Evolutionary conservation across 306 rosid genomes (phyloP), one percentile per base, ranked within the genome.

Genomic region (Vigna radiata): DNA sequence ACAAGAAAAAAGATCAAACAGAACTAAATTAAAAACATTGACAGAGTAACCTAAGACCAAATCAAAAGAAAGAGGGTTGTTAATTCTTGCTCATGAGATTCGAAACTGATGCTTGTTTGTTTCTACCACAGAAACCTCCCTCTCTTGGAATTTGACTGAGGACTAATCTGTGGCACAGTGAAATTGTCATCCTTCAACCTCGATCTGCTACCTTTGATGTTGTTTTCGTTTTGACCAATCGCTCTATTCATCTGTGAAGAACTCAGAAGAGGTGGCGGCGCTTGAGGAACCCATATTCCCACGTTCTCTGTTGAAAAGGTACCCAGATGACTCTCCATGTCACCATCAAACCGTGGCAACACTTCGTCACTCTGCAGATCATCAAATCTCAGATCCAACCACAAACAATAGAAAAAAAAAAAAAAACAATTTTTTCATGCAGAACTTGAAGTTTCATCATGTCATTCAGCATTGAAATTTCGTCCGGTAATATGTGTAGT

Each of bases 261-360:
- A 67, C 56, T 63, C 21, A 21, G 6, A 46, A 84, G 81, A 59
- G 84, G 36, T 31, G 88, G 47, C 10, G 90, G 82, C 47, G 88
- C 90, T 85, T 87, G 90, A 36, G 97, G 99, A 79, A 96, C 98
- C 97, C 99, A 91, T 19, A 87, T 73, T 84, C 90, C 95, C 52
- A 62, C 43, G 25, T 37, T 77, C 41, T 69, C 64, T 0, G 87
- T 46, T 10, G 93, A 54, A 58, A 87, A 84, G 12, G 86, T 66
- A 41, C 76, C 73, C 67, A 84, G 4, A 60, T 77, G 68, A 55
- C 73, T 77, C 43, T 75, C 89, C 18, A 84, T 17, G 54, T 85
- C 86, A 81, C 48, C 86, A 41, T 76, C 89, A 83, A 80, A 46
- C 79, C 77, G 62, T 48, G 83, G 70, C 29, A 68, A 14, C 37